Base-by-base conservation (phyloP, 2,329 filamentous ascomycete species). In the Beauveria varroae region DNA sequence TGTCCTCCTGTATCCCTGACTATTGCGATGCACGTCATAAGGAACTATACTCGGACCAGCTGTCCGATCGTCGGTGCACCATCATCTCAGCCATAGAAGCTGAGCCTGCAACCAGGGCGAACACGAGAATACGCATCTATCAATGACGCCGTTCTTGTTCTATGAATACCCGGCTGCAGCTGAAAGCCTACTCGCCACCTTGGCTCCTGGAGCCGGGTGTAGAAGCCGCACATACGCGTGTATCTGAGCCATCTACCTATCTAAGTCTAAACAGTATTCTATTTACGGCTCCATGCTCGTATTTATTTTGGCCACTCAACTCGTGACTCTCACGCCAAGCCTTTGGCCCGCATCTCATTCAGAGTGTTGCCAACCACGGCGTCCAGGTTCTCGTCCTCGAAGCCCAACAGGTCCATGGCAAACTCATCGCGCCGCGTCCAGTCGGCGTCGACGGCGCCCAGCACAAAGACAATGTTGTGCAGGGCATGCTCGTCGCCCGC, bases 391-490 rank as follows among this genome's bases (percentile, higher is more conserved):
- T 82, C 78, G 55, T 81, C 74, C 67, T 78, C 63, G 3, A 81
- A 65, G 0, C 74, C 78, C 57, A 82, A 68, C 49, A 78, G 64
- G 6, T 76, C 72, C 79, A 81, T 81, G 2, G 78, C 74, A 61
- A 78, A 81, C 0, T 72, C 77, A 2, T 75, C 70, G 41, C 73
- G 72, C 58, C 66, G 67, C 18, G 77, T 78, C 79, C 79, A 82
- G 61, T 81, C 76, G 0, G 79, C 78, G 50, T 81, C 75, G 0
- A 81, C 63, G 0, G 76, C 73, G 1, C 79, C 79, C 1, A 81
- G 68, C 40, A 78, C 79, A 64, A 79, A 82, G 2, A 81, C 79
- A 63, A 81, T 71, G 50, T 80, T 75, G 67, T 81, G 77, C 37
- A 78, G 67, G 0, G 76, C 75, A 1, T 69, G 69, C 18, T 63